Conservation (phyloP, 2,329 filamentous ascomycete genomes). For the Talaromyces sp. region DNA sequence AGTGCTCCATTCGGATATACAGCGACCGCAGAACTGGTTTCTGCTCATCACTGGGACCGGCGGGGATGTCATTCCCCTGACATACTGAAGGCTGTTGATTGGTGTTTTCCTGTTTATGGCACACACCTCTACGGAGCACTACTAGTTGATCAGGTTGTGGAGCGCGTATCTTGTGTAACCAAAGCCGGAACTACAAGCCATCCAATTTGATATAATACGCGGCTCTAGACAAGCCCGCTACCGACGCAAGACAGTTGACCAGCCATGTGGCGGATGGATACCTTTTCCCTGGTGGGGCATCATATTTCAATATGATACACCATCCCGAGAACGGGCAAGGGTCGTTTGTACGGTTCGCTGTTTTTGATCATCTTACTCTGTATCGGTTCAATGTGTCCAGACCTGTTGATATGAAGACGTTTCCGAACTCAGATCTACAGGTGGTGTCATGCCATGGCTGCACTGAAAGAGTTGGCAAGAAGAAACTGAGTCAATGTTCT, state of each 20-base stretch:
- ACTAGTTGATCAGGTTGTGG: too few relatives aligned
- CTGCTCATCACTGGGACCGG: too few relatives aligned
- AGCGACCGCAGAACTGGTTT: too few relatives aligned
- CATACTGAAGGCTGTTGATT: too few relatives aligned
- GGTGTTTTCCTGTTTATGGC: too few relatives aligned
- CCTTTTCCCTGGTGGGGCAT: not conserved
- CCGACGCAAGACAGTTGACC: not conserved
- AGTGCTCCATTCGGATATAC: too few relatives aligned
- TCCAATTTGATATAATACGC: not conserved
- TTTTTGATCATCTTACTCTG: not conserved
- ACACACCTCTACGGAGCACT: too few relatives aligned
- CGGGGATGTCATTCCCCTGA: too few relatives aligned
- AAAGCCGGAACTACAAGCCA: too few relatives aligned
- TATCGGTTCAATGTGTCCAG: not conserved
- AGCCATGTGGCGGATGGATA: constrained; percentile 8
- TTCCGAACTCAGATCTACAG: not conserved
- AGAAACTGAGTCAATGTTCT: not conserved
- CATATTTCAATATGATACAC: not conserved
- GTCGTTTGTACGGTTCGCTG: not conserved
- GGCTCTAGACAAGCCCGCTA: not conserved
- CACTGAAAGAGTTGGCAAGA: not conserved
- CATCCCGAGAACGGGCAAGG: not conserved
- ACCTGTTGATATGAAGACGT: not conserved
- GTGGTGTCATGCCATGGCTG: not conserved
- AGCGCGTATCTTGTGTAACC: too few relatives aligned